Evolutionary conservation across 1,139 yeast species (phyloP).

Genomic region (Candida neerlandica): DNA sequence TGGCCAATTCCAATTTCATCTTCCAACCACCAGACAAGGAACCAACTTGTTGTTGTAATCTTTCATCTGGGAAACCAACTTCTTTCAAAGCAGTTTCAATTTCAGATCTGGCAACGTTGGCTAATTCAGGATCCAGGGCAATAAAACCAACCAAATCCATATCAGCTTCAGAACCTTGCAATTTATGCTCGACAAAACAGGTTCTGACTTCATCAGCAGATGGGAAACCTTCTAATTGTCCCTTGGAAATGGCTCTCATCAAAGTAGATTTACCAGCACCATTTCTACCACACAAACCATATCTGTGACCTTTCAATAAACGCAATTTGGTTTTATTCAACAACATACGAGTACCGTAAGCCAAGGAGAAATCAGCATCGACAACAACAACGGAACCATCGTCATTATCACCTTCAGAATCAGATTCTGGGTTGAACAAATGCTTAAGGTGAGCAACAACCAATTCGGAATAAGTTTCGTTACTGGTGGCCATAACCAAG

Average conservation of each 20-base stretch:
- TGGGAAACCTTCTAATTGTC: conserved; percentile 98
- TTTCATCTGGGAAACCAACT: conserved; percentile 91
- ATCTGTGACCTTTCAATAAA: conserved; percentile 91
- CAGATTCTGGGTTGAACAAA: conserved; percentile 67
- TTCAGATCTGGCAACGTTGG: conserved; percentile 61
- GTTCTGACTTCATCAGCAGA: conserved; percentile 84
- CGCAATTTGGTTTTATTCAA: conserved; percentile 88
- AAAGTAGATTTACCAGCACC: conserved; percentile 99
- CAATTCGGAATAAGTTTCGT: conserved; percentile 39
- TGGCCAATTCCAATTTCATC: conserved; percentile 96
- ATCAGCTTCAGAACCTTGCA: conserved; percentile 94
- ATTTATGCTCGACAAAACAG: conserved; percentile 95
- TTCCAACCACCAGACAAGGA: conserved; percentile 99
- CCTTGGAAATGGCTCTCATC: conserved; percentile 96
- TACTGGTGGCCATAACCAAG: conserved; percentile 27
- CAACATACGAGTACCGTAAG: conserved; percentile 97
- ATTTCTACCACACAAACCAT: conserved; percentile 97
- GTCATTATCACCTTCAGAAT: conserved; percentile 66
- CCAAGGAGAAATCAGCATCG: conserved; percentile 91
- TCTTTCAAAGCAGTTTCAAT: conserved; percentile 74
- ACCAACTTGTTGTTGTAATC: conserved; percentile 88
- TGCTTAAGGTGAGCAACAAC: conserved; percentile 60
- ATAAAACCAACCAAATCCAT: conserved; percentile 86
- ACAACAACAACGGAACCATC: conserved; percentile 74
- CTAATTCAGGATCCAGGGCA: conserved; percentile 85